These are phyloP conservation scores for Pythium coloratum DNA, from an alignment of 352 stramenopile genomes.

Conservation along the genomic window DNA sequence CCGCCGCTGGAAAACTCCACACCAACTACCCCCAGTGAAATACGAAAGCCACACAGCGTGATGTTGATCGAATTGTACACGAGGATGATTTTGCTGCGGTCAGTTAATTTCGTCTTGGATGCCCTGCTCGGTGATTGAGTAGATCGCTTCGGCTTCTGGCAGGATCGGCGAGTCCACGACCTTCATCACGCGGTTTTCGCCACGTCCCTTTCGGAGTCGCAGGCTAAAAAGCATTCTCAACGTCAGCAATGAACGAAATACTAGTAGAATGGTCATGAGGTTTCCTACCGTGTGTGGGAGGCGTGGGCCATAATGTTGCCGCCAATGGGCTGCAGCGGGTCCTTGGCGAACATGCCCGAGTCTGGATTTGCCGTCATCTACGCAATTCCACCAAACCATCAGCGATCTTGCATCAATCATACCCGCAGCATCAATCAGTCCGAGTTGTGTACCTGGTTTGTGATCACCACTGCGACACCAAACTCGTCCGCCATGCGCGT, in stretches of 20 bases:
- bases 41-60: not conserved
- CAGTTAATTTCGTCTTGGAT: constrained; percentile 92
- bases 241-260: not conserved
- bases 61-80: constrained; percentile 1
- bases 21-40: not conserved
- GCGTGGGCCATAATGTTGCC: constrained; percentile 90
- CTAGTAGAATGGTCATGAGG: not conserved
- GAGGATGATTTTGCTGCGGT: constrained; percentile 24
- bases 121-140: constrained; percentile 95
- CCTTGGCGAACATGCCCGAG: constrained; percentile 90
- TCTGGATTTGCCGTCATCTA: constrained; percentile 90
- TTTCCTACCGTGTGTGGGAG: constrained; percentile 67
- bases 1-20: not conserved
- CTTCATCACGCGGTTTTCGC: constrained; percentile 99
- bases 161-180: constrained; percentile 96
- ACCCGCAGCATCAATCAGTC: not conserved
- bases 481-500: constrained; percentile 98
- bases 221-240: constrained; percentile 39
- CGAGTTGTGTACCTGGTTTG: constrained; percentile 64
- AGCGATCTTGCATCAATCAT: not conserved
- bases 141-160: constrained; percentile 97
- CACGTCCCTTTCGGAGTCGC: constrained; percentile 95
- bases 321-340: constrained; percentile 89
- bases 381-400: not conserved
- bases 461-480: constrained; percentile 95